Evolutionary conservation across 2,329 filamentous ascomycete genomes (phyloP).

Genomic region (Akanthomyces muscarius): DNA sequence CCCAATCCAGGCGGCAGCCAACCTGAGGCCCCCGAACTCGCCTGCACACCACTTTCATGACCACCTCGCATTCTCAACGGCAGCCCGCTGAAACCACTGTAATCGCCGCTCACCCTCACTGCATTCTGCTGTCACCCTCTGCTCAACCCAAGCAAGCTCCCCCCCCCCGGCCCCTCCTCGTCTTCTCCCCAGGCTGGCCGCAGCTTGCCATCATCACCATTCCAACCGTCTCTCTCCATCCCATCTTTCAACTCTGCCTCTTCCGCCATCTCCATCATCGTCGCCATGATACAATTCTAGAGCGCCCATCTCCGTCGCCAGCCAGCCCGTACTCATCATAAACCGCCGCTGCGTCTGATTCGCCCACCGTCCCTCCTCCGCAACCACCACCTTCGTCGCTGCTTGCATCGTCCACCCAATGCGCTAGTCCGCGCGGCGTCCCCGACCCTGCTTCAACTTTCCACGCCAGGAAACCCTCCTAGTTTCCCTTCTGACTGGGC

Average conservation of each 20-base stretch:
- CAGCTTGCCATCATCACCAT: conserved; percentile 8
- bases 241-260: not conserved
- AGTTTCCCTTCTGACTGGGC: not conserved
- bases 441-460: conserved; percentile 4
- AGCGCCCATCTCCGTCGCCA: not conserved
- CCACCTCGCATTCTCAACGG: too few relatives aligned
- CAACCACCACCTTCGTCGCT: not conserved
- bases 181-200: not conserved
- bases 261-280: not conserved
- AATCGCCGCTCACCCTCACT: too few relatives aligned
- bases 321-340: not conserved
- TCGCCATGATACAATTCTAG: not conserved
- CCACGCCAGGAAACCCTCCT: not conserved
- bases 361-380: not conserved
- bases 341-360: not conserved
- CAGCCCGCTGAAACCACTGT: too few relatives aligned
- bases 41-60: too few relatives aligned
- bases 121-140: too few relatives aligned
- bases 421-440: conserved; percentile 10
- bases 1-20: too few relatives aligned
- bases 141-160: too few relatives aligned
- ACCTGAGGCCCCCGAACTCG: too few relatives aligned
- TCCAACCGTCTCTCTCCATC: not conserved
- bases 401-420: not conserved
- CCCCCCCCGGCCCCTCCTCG: not conserved